These are phyloP conservation scores for Podila minutissima DNA, from an alignment of 192 early-diverging fungal species.

Conservation along the genomic window DNA sequence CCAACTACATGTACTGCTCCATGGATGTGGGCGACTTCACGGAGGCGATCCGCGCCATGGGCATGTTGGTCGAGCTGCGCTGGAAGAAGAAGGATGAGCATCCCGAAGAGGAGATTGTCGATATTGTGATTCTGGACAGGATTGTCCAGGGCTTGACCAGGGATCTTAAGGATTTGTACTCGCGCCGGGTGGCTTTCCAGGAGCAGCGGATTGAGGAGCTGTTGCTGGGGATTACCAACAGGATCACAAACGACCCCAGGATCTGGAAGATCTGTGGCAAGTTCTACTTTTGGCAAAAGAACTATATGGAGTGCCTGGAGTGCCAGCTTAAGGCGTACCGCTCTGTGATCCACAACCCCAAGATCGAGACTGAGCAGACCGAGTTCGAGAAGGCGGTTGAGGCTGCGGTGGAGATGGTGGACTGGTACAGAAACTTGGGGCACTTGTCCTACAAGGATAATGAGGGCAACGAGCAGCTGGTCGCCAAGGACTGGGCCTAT, in stretches of 20 bases:
- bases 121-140: constrained; percentile 80
- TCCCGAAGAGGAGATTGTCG: constrained; percentile 78
- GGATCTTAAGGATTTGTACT: constrained; percentile 64
- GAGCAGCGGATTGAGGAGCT: constrained; percentile 66
- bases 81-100: constrained; percentile 73
- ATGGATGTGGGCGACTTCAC: constrained; percentile 82
- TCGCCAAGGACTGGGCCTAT: constrained; percentile 92
- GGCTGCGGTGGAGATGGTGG: constrained; percentile 77
- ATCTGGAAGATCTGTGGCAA: constrained; percentile 82
- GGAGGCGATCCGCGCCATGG: constrained; percentile 88
- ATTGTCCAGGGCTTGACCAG: constrained; percentile 75
- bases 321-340: constrained; percentile 88
- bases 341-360: constrained; percentile 78
- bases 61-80: constrained; percentile 79
- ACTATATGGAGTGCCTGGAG: constrained; percentile 77
- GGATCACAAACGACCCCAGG: constrained; percentile 75
- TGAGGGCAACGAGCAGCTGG: constrained; percentile 53
- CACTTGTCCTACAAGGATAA: constrained; percentile 58
- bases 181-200: constrained; percentile 59
- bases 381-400: constrained; percentile 80
- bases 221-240: constrained; percentile 77
- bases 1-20: constrained; percentile 86
- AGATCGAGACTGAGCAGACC: constrained; percentile 70
- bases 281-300: constrained; percentile 78
- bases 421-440: constrained; percentile 83